Base-by-base conservation (phyloP, 176 grass and related monocot genomes). In the Carex pumila region DNA sequence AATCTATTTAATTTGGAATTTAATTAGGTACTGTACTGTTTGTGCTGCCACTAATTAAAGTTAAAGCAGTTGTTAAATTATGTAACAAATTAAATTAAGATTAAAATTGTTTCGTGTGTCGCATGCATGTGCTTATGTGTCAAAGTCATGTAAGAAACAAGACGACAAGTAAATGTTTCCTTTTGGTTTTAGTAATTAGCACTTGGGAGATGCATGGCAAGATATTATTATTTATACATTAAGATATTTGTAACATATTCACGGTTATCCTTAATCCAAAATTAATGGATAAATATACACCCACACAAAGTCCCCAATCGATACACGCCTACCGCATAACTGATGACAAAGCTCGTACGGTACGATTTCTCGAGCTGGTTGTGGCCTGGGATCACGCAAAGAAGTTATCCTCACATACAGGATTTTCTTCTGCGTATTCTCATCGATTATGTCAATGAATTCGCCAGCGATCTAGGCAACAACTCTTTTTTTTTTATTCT, bases 11-110 rank as follows among this genome's bases (percentile, higher is more conserved):
- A 49, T 49, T 45, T 30, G 12, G 71, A 52, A 74, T 52, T 5
- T 47, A 49, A 9, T 25, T 25, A 25, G 25, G 25, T 25, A 25
- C 25, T 25, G 18, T 19, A 39, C 37, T 37, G 41, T 74, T 53
- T 74, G 71, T 74, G 71, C 71, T 74, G 71, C 43, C 71, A 74
- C 71, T 25, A 52, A 74, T 2, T 10, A 74, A 74, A 74, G 71
- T 2, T 10, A 74, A 74, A 74, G 71, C 71, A 52, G 43, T 22
- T 25, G 19, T 52, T n/a, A 21, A 25, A 74, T 74, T 29, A 29
- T 71, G 71, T 2, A 10, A 45, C 19, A 47, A 49, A 25, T 25
- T 25, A 25, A 25, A 25, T 25, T 25, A 25, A 50, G 41, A 19
- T 49, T 50, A 19, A 74, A 25, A 29, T 50, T 50, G 6, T 71